Percentiles rank a stretch among this genome's conserved stretches.
Conservation (phyloP, 345 rosid genomes). For the Erysimum cheiranthoides region DNA sequence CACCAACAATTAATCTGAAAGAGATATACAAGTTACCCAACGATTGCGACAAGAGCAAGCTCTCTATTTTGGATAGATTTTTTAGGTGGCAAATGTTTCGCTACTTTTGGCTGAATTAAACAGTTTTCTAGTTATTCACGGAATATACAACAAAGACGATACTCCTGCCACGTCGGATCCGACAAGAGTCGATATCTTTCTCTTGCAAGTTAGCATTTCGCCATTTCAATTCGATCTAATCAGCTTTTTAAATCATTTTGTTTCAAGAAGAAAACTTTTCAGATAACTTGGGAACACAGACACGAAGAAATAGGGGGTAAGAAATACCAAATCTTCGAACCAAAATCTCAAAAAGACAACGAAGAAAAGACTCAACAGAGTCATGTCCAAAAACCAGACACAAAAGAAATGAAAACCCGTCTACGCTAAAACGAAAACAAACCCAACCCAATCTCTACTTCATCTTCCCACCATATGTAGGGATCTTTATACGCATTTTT, state of each 20-base stretch:
- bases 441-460: constrained; percentile 1
- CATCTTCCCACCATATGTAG: background rate
- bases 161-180: constrained; percentile 39
- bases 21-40: background rate
- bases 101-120: constrained; percentile 1
- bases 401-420: background rate
- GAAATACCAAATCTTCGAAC: background rate
- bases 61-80: constrained; percentile 9
- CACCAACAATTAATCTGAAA: constrained; percentile 19
- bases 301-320: background rate
- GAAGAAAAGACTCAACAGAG: background rate
- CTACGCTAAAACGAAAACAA: background rate
- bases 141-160: background rate
- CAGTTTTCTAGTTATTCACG: constrained; percentile 10
- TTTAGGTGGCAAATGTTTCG: constrained; percentile 21
- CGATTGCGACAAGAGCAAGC: background rate
- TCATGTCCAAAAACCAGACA: constrained; percentile 1
- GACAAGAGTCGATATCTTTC: constrained; percentile 17
- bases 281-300: background rate
- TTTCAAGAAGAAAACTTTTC: background rate
- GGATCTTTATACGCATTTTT: constrained; percentile 1
- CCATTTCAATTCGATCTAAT: background rate
- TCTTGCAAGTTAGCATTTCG: background rate
- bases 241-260: background rate
- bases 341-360: background rate